These are phyloP conservation scores for Cytospora leucostoma DNA, from an alignment of 2,329 filamentous ascomycete species.

Conservation along the genomic window DNA sequence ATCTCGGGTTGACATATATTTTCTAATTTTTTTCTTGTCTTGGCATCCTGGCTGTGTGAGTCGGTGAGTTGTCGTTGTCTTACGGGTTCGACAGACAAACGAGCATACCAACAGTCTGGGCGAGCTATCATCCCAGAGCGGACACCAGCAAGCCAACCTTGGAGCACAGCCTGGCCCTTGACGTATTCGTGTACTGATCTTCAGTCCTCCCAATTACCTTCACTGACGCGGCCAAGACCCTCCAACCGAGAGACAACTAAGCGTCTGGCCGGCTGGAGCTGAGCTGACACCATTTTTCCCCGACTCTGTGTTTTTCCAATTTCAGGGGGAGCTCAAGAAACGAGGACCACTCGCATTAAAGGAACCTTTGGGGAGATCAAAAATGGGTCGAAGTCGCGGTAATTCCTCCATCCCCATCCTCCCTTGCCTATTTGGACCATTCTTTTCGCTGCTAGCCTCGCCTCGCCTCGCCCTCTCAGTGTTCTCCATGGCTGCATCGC, in stretches of 20 bases:
- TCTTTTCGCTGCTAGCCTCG: slow-evolving; percentile 24
- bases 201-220: slow-evolving; percentile 13
- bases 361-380: slow-evolving; percentile 32
- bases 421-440: slow-evolving; percentile 21
- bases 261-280: slow-evolving; percentile 11
- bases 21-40: neutral
- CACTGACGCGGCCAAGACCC: slow-evolving; percentile 26
- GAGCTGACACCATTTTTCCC: slow-evolving; percentile 23
- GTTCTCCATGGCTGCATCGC: slow-evolving; percentile 14
- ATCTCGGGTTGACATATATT: neutral
- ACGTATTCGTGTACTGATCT: slow-evolving; percentile 21
- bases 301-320: neutral
- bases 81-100: slow-evolving; percentile 13
- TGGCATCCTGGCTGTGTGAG: slow-evolving; percentile 1
- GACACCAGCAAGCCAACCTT: slow-evolving; percentile 3
- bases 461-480: slow-evolving; percentile 22
- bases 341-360: slow-evolving; percentile 27
- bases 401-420: slow-evolving; percentile 35
- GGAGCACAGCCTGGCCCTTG: slow-evolving; percentile 22
- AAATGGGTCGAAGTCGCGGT: slow-evolving; percentile 59
- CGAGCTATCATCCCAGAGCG: slow-evolving; percentile 9
- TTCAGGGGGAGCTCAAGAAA: slow-evolving; percentile 20
- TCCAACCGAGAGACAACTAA: slow-evolving; percentile 25
- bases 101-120: slow-evolving; percentile 3
- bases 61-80: slow-evolving; percentile 21